Percentiles rank a stretch among this genome's conserved stretches.
Evolutionary conservation across 2,329 filamentous ascomycete genomes (phyloP).

Genomic region (Thelonectria blattea): DNA sequence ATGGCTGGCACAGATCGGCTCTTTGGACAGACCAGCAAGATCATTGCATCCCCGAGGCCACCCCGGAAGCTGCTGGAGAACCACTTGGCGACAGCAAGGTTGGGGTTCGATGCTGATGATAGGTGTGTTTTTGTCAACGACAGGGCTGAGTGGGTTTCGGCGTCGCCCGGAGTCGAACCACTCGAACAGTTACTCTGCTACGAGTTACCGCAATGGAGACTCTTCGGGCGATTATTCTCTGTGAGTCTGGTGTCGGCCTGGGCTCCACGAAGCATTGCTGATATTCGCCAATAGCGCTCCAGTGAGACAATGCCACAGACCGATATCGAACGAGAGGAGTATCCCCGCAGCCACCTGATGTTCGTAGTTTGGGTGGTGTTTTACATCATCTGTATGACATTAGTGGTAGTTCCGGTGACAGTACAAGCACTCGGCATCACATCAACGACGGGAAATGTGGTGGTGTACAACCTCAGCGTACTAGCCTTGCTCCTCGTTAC

Average conservation of each 20-base stretch:
- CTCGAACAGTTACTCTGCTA: background rate
- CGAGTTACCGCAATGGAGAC: background rate
- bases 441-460: conserved; percentile 4
- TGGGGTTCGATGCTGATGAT: background rate
- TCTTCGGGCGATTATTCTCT: background rate
- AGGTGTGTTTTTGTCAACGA: background rate
- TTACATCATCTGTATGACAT: conserved; percentile 1
- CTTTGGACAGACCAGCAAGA: background rate
- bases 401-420: conserved; percentile 14
- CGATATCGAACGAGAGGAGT: background rate
- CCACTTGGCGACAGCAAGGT: background rate
- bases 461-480: conserved; percentile 8
- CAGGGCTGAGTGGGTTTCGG: background rate
- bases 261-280: background rate
- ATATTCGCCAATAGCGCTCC: background rate
- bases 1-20: background rate
- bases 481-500: conserved; percentile 4
- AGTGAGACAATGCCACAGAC: background rate
- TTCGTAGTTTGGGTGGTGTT: background rate
- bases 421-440: conserved; percentile 10
- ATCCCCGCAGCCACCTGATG: background rate
- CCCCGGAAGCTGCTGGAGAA: background rate
- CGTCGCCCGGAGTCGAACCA: background rate
- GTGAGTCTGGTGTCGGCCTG: background rate
- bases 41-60: background rate